Percentiles rank a stretch among this genome's conserved stretches.
phyloP scores from a whole-genome alignment of 768 basidiomycete species.

The Agrocybe pediades region DNA sequence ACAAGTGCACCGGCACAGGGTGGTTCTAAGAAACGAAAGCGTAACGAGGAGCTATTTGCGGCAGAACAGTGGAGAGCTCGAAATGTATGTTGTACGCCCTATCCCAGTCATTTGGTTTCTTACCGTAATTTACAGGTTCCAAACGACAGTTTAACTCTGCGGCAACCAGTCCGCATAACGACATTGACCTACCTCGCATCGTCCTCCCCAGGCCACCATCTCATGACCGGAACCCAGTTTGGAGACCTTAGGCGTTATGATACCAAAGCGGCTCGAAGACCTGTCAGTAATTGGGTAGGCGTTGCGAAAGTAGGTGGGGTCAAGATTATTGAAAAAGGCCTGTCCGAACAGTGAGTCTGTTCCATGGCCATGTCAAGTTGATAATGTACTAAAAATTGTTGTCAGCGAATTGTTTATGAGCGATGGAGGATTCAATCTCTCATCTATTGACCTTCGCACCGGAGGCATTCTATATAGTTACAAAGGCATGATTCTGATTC shows the following conservation, averaged over 20 bases:
- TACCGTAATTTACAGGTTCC: slow-evolving; percentile 46
- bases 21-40: slow-evolving; percentile 60
- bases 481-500: slow-evolving; percentile 47
- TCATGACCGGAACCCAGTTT: slow-evolving; percentile 72
- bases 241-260: slow-evolving; percentile 82
- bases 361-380: neutral
- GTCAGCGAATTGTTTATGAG: slow-evolving; percentile 69
- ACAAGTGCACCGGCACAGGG: slow-evolving; percentile 7
- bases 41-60: slow-evolving; percentile 56
- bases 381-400: neutral
- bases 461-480: slow-evolving; percentile 68
- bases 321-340: slow-evolving; percentile 56
- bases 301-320: slow-evolving; percentile 66
- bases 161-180: slow-evolving; percentile 78
- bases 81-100: slow-evolving; percentile 50
- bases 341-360: slow-evolving; percentile 60
- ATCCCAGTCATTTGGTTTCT: neutral
- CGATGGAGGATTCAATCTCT: slow-evolving; percentile 66
- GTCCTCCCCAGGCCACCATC: slow-evolving; percentile 40
- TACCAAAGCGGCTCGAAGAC: slow-evolving; percentile 65
- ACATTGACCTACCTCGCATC: slow-evolving; percentile 60
- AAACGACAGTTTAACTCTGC: slow-evolving; percentile 75
- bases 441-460: slow-evolving; percentile 68
- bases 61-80: slow-evolving; percentile 86
- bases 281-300: slow-evolving; percentile 66